Evolutionary conservation across 208 protist species (phyloP), one percentile per base, ranked within the genome.

Genomic region (Trypanosoma brucei): DNA sequence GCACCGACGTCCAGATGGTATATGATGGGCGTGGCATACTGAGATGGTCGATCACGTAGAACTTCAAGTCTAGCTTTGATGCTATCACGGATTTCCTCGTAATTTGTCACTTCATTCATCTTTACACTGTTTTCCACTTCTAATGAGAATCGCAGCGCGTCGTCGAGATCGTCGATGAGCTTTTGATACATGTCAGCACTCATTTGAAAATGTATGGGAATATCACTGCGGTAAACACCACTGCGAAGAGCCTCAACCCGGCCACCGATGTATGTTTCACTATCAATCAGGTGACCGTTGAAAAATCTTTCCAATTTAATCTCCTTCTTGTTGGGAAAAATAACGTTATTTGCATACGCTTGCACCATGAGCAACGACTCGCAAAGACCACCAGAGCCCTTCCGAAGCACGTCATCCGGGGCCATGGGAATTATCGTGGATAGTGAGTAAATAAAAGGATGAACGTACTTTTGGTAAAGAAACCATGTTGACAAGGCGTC

Each of bases 401-500:
- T 99, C 53, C 98, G 86, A 61, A 99, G 84, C 7, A 99, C 98
- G 57, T 99, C 97, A 74, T 99, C 98, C 1, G 99, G 97, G 30
- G 94, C 78, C 88, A 99, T 95, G 4, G 99, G 99, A 73, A 99
- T 99, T 70, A 99, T 99, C 2, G 90, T 99, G 75, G 97, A 98
- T 22, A 99, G 88, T 0, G 99, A 99, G 75, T 99, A 99, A 72
- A 99, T 99, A 81, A 99, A 99, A 0, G 98, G 97, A 75, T 99
- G 96, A 9, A 99, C 97, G 72, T 98, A 99, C 61, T 99, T 99
- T 64, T 93, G 91, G 76, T 99, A 99, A 13, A 99, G 83, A 78
- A 99, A 99, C 85, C 99, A 99, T 0, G 99, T 99, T 7, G 98
- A 98, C 8, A 99, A 96, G 5, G 99, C 99, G 79, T 99, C 99